Evolutionary conservation across 2,329 filamentous ascomycete genomes (phyloP).

Genomic region (Penicillium sclerotiorum): DNA sequence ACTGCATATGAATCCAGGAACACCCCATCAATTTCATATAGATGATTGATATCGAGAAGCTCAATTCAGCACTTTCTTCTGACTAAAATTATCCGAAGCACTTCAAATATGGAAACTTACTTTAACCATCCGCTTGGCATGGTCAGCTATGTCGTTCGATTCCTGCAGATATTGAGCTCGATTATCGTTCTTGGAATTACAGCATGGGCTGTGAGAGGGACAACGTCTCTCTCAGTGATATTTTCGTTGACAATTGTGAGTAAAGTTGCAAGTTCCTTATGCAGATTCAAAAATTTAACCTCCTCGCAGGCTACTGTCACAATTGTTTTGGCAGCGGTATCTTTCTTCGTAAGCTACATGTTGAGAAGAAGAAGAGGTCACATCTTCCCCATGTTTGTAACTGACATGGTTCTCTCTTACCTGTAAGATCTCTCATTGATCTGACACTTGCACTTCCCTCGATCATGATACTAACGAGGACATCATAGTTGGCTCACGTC

Average conservation of each 20-base stretch:
- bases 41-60: no score
- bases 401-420: slow-evolving; percentile 18
- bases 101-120: background rate
- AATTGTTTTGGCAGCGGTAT: slow-evolving; percentile 7
- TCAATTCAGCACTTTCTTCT: no score
- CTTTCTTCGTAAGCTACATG: slow-evolving; percentile 8
- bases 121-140: background rate
- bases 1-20: no score
- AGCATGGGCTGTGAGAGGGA: background rate
- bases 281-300: background rate
- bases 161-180: background rate
- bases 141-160: background rate
- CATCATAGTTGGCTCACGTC: slow-evolving; percentile 21
- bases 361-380: slow-evolving; percentile 13
- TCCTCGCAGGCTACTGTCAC: slow-evolving; percentile 7
- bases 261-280: background rate
- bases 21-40: no score
- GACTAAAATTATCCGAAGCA: no score
- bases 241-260: background rate
- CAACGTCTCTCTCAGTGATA: background rate
- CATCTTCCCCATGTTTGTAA: slow-evolving; percentile 11
- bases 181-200: background rate
- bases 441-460: no score
- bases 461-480: background rate
- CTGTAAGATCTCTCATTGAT: slow-evolving; percentile 16